Evolutionary conservation across 129 eudicot genomes (phyloP).

Genomic region (Heracleum sosnowskyi): DNA sequence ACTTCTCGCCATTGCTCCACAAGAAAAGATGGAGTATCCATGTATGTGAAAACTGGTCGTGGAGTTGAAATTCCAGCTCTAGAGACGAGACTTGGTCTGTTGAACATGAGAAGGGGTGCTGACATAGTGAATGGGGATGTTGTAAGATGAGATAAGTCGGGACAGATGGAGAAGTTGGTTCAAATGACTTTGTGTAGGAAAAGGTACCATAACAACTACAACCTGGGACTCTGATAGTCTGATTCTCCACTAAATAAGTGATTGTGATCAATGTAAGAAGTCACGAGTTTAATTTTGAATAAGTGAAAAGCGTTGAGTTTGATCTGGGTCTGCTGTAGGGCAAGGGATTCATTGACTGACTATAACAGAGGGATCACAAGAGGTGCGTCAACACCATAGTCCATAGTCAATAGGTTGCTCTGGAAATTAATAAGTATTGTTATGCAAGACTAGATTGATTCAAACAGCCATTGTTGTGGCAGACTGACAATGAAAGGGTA

Average conservation of each 20-base stretch:
- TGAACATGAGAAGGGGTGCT: slow-evolving; percentile 47
- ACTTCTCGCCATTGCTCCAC: too few relatives aligned
- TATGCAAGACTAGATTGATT: background rate
- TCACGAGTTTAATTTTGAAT: background rate
- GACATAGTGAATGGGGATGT: slow-evolving; percentile 54
- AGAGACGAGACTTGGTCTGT: slow-evolving; percentile 48
- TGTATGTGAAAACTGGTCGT: slow-evolving; percentile 38
- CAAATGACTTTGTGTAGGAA: slow-evolving; percentile 74
- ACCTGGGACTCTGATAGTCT: slow-evolving; percentile 6
- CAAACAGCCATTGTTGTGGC: background rate
- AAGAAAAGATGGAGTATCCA: slow-evolving; percentile 33
- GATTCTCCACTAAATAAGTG: background rate
- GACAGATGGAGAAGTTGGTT: slow-evolving; percentile 77
- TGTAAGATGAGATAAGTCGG: slow-evolving; percentile 48
- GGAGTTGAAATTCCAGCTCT: slow-evolving; percentile 27
- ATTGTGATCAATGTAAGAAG: background rate
- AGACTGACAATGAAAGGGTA: background rate
- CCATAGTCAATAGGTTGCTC: background rate
- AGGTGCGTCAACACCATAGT: background rate
- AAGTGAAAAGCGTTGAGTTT: background rate
- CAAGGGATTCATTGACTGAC: background rate
- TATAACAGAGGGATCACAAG: background rate
- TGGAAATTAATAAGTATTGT: background rate
- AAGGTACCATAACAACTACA: slow-evolving; percentile 57
- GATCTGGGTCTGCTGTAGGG: background rate